Conservation (phyloP, 805 yeast species). For the Wickerhamomyces subpelliculosus region DNA sequence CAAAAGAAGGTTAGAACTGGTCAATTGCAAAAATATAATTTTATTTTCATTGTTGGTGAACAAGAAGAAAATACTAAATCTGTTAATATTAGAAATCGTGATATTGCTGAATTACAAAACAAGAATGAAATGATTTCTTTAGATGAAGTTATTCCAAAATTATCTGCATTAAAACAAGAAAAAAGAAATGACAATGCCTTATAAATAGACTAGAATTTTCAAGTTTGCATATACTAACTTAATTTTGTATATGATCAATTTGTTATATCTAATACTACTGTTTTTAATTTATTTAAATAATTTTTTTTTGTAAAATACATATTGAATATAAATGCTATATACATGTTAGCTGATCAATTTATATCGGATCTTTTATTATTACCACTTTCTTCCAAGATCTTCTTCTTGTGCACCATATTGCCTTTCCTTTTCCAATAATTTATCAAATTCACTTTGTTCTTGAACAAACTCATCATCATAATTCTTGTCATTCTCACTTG, state of each 20-base stretch:
- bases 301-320: neutral
- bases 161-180: conserved; percentile 59
- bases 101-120: conserved; percentile 85
- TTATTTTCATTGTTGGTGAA: conserved; percentile 95
- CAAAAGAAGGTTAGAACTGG: conserved; percentile 98
- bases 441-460: conserved; percentile 17
- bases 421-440: conserved; percentile 20
- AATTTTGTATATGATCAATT: too few species aligned
- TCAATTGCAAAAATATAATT: conserved; percentile 90
- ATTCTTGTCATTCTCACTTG: neutral
- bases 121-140: conserved; percentile 80
- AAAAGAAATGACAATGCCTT: conserved; percentile 65
- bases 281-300: too few species aligned
- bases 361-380: too few species aligned
- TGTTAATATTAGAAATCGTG: conserved; percentile 96
- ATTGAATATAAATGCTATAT: neutral
- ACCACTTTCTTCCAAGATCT: conserved; percentile 14
- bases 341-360: too few species aligned
- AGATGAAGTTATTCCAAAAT: conserved; percentile 63
- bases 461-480: neutral
- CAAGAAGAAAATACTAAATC: conserved; percentile 73
- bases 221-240: too few species aligned
- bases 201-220: conserved; percentile 7
- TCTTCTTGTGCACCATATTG: conserved; percentile 1
- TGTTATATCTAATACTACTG: too few species aligned